Evolutionary conservation across 495 filamentous ascomycete species (phyloP).

Genomic region (Trichoderma orchidacearum): DNA sequence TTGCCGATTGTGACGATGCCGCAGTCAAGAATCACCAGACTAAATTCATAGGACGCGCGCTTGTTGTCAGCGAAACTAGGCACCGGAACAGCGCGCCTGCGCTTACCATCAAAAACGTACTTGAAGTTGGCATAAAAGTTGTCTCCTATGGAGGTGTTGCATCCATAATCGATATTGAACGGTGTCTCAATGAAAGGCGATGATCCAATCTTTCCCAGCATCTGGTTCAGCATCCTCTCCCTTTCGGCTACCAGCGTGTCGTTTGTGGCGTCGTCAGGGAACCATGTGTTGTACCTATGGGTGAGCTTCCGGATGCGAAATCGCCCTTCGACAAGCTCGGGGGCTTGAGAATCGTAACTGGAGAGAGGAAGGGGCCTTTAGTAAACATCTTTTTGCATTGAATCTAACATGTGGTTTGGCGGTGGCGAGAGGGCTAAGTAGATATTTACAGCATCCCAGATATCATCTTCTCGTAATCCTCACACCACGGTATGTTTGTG

Average conservation of each 20-base stretch:
- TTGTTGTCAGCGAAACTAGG: neutral
- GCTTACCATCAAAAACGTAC: slow-evolving; percentile 7
- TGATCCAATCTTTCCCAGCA: slow-evolving; percentile 27
- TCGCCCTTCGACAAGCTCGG: slow-evolving; percentile 26
- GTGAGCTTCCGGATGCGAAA: slow-evolving; percentile 25
- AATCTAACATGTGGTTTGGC: neutral
- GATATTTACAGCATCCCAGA: slow-evolving; percentile 34
- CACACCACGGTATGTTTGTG: slow-evolving; percentile 26
- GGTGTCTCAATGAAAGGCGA: slow-evolving; percentile 36
- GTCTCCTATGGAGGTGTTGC: slow-evolving; percentile 36
- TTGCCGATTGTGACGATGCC: slow-evolving; percentile 29
- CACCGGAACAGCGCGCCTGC: too few species aligned
- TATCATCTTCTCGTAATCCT: slow-evolving; percentile 42
- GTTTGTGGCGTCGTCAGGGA: slow-evolving; percentile 24
- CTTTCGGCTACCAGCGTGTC: slow-evolving; percentile 21
- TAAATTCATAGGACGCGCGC: slow-evolving; percentile 7
- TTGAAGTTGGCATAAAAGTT: slow-evolving; percentile 40
- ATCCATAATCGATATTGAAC: slow-evolving; percentile 40
- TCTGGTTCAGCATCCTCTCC: slow-evolving; percentile 20
- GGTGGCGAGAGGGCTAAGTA: neutral
- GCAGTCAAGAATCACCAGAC: slow-evolving; percentile 29
- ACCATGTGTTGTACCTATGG: slow-evolving; percentile 34
- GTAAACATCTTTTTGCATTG: neutral
- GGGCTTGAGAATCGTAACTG: slow-evolving; percentile 27
- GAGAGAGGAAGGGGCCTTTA: too few species aligned